Percentiles rank a stretch among this genome's conserved stretches.
Evolutionary conservation across 192 early-diverging fungal species (phyloP).

Genomic region (Geranomyces variabilis): DNA sequence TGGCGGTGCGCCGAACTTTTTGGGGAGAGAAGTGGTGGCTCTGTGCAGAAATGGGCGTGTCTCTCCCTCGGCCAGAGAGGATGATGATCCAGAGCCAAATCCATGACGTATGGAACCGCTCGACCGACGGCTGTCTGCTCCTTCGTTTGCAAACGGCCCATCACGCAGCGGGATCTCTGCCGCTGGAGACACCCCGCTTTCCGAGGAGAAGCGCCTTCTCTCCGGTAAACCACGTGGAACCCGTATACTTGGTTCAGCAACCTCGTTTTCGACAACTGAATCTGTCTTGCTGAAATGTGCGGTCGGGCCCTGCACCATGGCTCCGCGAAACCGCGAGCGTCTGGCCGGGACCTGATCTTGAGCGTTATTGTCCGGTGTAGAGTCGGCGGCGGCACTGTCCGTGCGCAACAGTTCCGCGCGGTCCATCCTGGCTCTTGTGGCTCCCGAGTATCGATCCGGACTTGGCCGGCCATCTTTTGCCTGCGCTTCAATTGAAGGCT

Average conservation of each 20-base stretch:
- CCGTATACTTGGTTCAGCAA: neutral
- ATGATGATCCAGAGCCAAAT: no score
- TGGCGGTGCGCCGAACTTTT: slow-evolving; percentile 14
- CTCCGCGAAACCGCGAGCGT: neutral
- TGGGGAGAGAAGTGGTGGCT: slow-evolving; percentile 8
- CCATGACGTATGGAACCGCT: no score
- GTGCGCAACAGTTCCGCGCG: no score
- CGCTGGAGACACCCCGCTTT: neutral
- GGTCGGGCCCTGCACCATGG: neutral
- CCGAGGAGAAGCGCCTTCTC: neutral
- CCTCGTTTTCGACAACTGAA: neutral
- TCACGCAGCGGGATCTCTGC: neutral
- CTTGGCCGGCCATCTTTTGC: no score
- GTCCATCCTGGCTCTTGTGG: no score
- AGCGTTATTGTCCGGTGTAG: neutral
- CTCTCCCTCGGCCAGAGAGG: no score
- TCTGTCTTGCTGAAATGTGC: slow-evolving; percentile 4
- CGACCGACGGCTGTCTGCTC: no score
- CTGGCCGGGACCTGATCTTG: neutral
- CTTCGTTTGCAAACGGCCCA: neutral
- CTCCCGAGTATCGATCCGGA: no score
- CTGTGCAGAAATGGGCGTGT: neutral
- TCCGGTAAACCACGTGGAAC: neutral
- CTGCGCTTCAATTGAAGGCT: no score
- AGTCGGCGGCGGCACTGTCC: no score